phyloP scores from a whole-genome alignment of 1,284 basidiomycete genomes.

The Fomitopsis schrenkii region DNA sequence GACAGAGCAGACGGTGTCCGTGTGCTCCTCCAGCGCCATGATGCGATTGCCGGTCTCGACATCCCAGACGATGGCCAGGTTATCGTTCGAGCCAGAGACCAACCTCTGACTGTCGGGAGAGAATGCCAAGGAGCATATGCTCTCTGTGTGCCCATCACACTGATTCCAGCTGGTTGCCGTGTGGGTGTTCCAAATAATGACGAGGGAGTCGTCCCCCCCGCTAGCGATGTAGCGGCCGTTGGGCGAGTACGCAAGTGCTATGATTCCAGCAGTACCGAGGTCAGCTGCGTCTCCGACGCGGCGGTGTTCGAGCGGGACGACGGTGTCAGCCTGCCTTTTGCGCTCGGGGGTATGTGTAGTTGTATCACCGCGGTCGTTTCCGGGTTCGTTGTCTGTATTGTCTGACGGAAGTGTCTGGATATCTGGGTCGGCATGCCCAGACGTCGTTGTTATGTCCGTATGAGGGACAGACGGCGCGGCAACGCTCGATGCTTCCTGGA shows the following conservation, averaged over 20 bases:
- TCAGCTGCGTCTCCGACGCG: neutral
- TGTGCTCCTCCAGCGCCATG: conserved; percentile 1
- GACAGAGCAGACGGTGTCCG: neutral
- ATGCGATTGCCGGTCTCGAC: conserved; percentile 1
- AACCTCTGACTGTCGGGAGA: conserved; percentile 13
- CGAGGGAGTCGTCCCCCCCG: conserved; percentile 17
- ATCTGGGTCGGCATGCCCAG: too few species aligned
- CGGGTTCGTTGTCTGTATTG: too few species aligned
- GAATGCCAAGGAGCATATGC: conserved; percentile 15
- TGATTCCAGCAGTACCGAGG: neutral
- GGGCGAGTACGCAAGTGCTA: neutral
- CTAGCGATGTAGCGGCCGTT: neutral
- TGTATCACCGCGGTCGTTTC: too few species aligned
- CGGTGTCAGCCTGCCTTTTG: neutral
- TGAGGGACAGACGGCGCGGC: too few species aligned
- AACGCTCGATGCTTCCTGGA: too few species aligned
- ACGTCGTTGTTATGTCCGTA: too few species aligned
- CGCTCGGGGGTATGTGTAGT: too few species aligned
- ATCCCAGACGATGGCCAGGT: conserved; percentile 5
- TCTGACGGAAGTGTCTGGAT: too few species aligned
- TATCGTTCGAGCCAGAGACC: conserved; percentile 11
- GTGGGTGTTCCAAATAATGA: conserved; percentile 20
- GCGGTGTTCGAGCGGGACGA: neutral
- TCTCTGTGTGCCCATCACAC: conserved; percentile 5
- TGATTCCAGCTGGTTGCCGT: neutral